Evolutionary conservation across 1,284 basidiomycete genomes (phyloP).

Genomic region (Omphalotus olearius): DNA sequence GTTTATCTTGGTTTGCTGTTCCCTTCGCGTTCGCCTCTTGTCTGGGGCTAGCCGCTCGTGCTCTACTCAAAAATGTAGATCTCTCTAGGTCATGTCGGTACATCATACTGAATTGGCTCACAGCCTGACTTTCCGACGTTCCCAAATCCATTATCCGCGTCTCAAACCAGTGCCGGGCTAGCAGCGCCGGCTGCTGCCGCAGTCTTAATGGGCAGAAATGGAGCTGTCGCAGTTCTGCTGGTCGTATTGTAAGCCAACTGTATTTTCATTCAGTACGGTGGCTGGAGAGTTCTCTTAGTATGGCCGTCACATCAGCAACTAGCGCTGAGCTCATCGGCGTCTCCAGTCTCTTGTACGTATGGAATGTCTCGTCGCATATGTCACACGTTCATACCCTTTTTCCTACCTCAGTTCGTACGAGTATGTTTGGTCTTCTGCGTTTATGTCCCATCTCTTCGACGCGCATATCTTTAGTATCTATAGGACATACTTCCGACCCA

Average conservation of each 20-base stretch:
- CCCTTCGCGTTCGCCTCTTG: slow-evolving; percentile 57
- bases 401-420: slow-evolving; percentile 33
- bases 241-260: slow-evolving; percentile 40
- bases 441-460: not conserved
- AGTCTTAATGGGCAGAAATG: slow-evolving; percentile 46
- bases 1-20: slow-evolving; percentile 59
- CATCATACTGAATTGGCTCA: not conserved
- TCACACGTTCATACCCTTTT: not conserved
- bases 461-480: slow-evolving; percentile 33
- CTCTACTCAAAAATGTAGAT: slow-evolving; percentile 38
- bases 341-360: slow-evolving; percentile 47
- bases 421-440: slow-evolving; percentile 23
- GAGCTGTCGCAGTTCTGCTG: slow-evolving; percentile 46
- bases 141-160: slow-evolving; percentile 43
- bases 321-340: slow-evolving; percentile 61
- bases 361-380: not conserved
- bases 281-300: slow-evolving; percentile 22
- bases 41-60: slow-evolving; percentile 52
- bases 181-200: slow-evolving; percentile 48
- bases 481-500: slow-evolving; percentile 44
- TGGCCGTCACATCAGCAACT: slow-evolving; percentile 57
- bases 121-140: slow-evolving; percentile 51
- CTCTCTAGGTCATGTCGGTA: not conserved
- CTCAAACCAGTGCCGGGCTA: slow-evolving; percentile 47
- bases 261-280: not conserved